phyloP scores from a whole-genome alignment of 768 basidiomycete species.

The Coprinellus aureogranulatus region DNA sequence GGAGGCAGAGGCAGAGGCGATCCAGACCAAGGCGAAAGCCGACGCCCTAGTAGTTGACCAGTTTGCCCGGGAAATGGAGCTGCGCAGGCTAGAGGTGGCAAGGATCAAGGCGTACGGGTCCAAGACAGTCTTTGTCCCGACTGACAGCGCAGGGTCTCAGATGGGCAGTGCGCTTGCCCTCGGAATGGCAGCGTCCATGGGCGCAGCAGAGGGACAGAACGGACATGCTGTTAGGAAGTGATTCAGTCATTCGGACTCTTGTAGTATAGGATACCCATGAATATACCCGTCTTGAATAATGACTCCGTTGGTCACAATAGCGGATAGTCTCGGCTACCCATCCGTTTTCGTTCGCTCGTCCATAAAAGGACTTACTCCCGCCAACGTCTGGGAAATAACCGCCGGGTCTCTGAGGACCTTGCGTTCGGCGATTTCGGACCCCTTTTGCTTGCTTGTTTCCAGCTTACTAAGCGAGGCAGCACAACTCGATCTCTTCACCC shows the following conservation, averaged over 20 bases:
- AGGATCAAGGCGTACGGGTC: constrained; percentile 65
- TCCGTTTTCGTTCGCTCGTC: neutral
- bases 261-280: neutral
- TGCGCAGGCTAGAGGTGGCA: constrained; percentile 62
- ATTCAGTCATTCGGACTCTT: neutral
- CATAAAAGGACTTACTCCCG: neutral
- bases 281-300: neutral
- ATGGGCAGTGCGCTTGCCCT: constrained; percentile 61
- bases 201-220: constrained; percentile 29
- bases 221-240: constrained; percentile 9
- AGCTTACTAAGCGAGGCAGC: no score
- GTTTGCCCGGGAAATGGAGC: constrained; percentile 77
- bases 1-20: constrained; percentile 70
- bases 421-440: neutral
- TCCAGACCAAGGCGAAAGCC: constrained; percentile 61
- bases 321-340: neutral
- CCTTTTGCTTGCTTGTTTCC: neutral
- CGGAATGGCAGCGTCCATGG: constrained; percentile 72
- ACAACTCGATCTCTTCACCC: no score
- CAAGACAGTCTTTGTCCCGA: constrained; percentile 69
- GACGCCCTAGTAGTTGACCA: constrained; percentile 58
- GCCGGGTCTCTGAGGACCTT: neutral
- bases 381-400: neutral
- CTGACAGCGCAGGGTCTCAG: constrained; percentile 54
- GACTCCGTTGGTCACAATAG: neutral